Evolutionary conservation across 441 rosid genomes (phyloP), one percentile per base, ranked within the genome.

Genomic region (Pelargonium cotyledonis): DNA sequence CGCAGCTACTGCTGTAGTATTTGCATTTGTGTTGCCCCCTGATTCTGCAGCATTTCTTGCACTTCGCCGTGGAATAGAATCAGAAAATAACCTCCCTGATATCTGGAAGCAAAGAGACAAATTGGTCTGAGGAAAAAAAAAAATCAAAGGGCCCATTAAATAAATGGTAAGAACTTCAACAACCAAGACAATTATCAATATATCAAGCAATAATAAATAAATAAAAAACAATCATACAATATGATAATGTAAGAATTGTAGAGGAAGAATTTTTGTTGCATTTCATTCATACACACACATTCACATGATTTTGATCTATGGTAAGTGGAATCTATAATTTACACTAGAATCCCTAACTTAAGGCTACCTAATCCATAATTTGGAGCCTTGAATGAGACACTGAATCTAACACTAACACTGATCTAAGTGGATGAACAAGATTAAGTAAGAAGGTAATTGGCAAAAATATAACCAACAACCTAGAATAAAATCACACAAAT

Each of bases 61-160:
- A 79, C 89, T 85, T 68, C 88, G 78, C 29, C 88, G 85, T 58
- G 70, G 78, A 61, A 86, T 77, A 62, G 79, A 78, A 74, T 78
- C 85, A 66, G 79, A 69, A 71, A 71, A 73, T 65, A 78, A 76
- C 65, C 81, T 78, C 69, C 79, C 81, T 69, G 73, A 67, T 74
- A 75, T 80, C 88, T 74, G 73, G 58, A 46, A 74, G 18, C 38
- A 23, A 62, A 31, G 41, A 11, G 15, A 62, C n/a, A 57, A 49
- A 62, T 2, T 62, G 11, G 26, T 62, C 14, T 62, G 38, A 62
- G 62, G 23, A 23, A 12, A 23, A 6, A 16, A 61, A 31, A 11
- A 62, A 3, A 11, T 26, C 40, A 26, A 8, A 23, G 26, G 7
- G 14, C 6, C 41, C 31, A 62, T 23, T 26, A 62, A 19, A 62